Evolutionary conservation across 805 yeast genomes (phyloP).

Genomic region (Suhomyces sp.): DNA sequence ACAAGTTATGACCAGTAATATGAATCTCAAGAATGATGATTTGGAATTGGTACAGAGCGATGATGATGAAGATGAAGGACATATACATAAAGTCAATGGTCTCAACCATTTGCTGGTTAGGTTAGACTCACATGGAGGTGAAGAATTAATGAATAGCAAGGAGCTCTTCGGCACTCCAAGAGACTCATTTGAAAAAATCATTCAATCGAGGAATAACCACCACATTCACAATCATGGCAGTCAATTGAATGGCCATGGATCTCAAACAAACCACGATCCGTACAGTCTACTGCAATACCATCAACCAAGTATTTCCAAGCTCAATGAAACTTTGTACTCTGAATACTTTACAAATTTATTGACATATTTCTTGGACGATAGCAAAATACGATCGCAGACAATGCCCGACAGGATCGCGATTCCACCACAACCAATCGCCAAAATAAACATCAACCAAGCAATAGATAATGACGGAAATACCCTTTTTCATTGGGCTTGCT

Average conservation of each 20-base stretch:
- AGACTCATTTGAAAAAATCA: slow-evolving; percentile 35
- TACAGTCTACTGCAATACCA: slow-evolving; percentile 42
- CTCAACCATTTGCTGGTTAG: slow-evolving; percentile 5
- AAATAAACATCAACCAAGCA: slow-evolving; percentile 74
- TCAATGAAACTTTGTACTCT: slow-evolving; percentile 25
- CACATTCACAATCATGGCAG: slow-evolving; percentile 5
- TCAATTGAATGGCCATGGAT: slow-evolving; percentile 3
- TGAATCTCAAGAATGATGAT: slow-evolving; percentile 38
- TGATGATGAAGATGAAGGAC: slow-evolving; percentile 10
- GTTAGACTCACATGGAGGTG: slow-evolving; percentile 18
- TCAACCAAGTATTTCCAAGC: slow-evolving; percentile 24
- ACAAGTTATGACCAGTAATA: slow-evolving; percentile 31
- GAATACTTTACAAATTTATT: slow-evolving; percentile 47
- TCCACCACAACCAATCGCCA: slow-evolving; percentile 55
- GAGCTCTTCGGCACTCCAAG: slow-evolving; percentile 44
- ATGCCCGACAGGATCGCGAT: slow-evolving; percentile 43
- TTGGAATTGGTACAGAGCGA: slow-evolving; percentile 36
- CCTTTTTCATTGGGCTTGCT: slow-evolving; percentile 93
- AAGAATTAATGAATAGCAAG: slow-evolving; percentile 37
- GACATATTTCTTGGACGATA: slow-evolving; percentile 53
- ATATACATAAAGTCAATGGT: slow-evolving; percentile 2
- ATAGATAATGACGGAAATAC: slow-evolving; percentile 94
- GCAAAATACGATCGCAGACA: slow-evolving; percentile 13
- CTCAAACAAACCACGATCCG: slow-evolving; percentile 25
- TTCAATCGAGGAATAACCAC: slow-evolving; percentile 16